These are phyloP conservation scores for Stemphylium lycopersici DNA, from an alignment of 2,329 filamentous ascomycete genomes.

Conservation along the genomic window DNA sequence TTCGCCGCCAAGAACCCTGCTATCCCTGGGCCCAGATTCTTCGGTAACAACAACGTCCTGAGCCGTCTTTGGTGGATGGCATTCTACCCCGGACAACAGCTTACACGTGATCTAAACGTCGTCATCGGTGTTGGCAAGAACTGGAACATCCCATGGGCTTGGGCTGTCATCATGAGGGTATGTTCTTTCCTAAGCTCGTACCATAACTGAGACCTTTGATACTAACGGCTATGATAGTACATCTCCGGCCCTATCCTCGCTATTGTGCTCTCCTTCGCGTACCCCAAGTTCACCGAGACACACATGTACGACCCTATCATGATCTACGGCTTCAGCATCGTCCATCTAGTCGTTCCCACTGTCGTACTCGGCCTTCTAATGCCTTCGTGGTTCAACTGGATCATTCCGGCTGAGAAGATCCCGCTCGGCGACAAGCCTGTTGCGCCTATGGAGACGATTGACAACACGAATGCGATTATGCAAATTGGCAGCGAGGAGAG, in stretches of 20 bases:
- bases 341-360: constrained; percentile 10
- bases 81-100: constrained; percentile 62
- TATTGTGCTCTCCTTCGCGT: constrained; percentile 33
- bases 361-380: constrained; percentile 1
- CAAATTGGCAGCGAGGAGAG: background rate
- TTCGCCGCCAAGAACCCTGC: constrained; percentile 52
- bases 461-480: constrained; percentile 3
- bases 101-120: constrained; percentile 60
- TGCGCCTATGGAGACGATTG: constrained; percentile 7
- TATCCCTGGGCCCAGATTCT: constrained; percentile 49
- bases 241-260: constrained; percentile 30
- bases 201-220: background rate
- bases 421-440: constrained; percentile 5
- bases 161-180: constrained; percentile 39
- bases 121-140: constrained; percentile 58
- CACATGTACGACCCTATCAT: constrained; percentile 30
- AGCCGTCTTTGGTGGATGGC: constrained; percentile 50
- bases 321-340: constrained; percentile 32
- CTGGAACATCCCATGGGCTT: constrained; percentile 59
- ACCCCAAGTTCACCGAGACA: constrained; percentile 24
- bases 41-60: constrained; percentile 29
- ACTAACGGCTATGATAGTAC: constrained; percentile 8
- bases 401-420: background rate
- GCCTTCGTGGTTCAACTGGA: constrained; percentile 7
- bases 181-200: background rate